Percentiles rank a stretch among this genome's conserved stretches.
These are phyloP conservation scores for Trichophyton equinum DNA, from an alignment of 2,329 filamentous ascomycete species.

Conservation along the genomic window DNA sequence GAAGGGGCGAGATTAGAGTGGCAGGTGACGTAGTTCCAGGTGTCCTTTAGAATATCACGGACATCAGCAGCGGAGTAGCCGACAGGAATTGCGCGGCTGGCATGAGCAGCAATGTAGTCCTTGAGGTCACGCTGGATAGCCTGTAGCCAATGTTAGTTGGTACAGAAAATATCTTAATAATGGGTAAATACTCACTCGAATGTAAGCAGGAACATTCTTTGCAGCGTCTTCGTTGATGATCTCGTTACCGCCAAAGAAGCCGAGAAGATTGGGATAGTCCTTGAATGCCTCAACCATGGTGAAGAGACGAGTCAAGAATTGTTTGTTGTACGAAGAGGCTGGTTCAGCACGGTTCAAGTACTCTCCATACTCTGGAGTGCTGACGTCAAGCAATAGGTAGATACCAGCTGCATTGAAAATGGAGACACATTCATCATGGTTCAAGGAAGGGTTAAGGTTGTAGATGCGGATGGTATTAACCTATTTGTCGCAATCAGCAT, in stretches of 20 bases:
- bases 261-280: constrained; percentile 51
- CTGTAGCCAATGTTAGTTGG: constrained; percentile 22
- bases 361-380: constrained; percentile 45
- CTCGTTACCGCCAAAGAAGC: constrained; percentile 57
- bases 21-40: constrained; percentile 51
- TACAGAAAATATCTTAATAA: not conserved
- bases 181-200: constrained; percentile 32
- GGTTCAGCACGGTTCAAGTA: constrained; percentile 46
- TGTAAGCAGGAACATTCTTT: constrained; percentile 44
- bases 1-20: constrained; percentile 36
- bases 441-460: constrained; percentile 47
- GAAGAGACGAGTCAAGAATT: constrained; percentile 48
- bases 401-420: constrained; percentile 56
- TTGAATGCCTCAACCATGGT: constrained; percentile 55
- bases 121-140: constrained; percentile 56
- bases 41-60: constrained; percentile 46
- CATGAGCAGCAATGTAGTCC: constrained; percentile 51
- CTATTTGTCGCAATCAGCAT: constrained; percentile 16
- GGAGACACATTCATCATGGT: constrained; percentile 50
- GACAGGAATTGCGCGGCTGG: constrained; percentile 47
- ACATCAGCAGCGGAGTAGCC: constrained; percentile 58
- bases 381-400: constrained; percentile 55
- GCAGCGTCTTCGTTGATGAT: constrained; percentile 51
- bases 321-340: constrained; percentile 41
- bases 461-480: constrained; percentile 54